A percentile compares a stretch with the other conserved stretches of the same genome.
Conservation (phyloP, 108 stramenopile species). For the Poteriospumella lacustris region DNA sequence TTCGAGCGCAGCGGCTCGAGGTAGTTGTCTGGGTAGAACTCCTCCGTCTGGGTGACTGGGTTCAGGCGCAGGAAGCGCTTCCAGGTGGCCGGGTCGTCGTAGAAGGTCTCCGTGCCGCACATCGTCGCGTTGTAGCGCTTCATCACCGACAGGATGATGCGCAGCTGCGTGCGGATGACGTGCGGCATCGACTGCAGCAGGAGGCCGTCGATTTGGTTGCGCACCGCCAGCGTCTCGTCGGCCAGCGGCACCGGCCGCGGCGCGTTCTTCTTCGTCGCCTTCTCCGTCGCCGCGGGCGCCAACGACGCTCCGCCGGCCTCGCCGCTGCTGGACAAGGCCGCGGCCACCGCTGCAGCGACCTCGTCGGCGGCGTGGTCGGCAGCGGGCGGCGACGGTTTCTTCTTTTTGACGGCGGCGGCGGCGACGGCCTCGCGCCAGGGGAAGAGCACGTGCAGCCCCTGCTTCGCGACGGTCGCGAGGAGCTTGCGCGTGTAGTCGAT, state of each 20-base stretch:
- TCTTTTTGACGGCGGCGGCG: not conserved
- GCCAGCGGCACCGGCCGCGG: too few species aligned
- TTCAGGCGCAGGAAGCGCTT: not conserved
- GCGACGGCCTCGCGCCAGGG: not conserved
- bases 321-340: too few species aligned
- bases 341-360: too few species aligned
- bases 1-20: not conserved
- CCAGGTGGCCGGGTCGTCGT: not conserved
- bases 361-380: not conserved
- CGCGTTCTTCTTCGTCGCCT: too few species aligned
- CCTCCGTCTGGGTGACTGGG: not conserved
- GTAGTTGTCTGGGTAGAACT: constrained; percentile 20
- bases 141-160: not conserved
- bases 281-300: too few species aligned
- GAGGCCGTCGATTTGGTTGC: not conserved
- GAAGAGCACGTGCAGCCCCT: not conserved
- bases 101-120: too few species aligned
- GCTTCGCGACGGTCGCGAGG: not conserved
- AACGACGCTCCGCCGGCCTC: too few species aligned
- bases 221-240: too few species aligned
- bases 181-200: not conserved
- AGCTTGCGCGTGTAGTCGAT: not conserved
- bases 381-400: not conserved
- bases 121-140: constrained; percentile 3
- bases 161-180: not conserved